Conservation (phyloP, 352 stramenopile species). For the Globisporangium cylindrosporum region DNA sequence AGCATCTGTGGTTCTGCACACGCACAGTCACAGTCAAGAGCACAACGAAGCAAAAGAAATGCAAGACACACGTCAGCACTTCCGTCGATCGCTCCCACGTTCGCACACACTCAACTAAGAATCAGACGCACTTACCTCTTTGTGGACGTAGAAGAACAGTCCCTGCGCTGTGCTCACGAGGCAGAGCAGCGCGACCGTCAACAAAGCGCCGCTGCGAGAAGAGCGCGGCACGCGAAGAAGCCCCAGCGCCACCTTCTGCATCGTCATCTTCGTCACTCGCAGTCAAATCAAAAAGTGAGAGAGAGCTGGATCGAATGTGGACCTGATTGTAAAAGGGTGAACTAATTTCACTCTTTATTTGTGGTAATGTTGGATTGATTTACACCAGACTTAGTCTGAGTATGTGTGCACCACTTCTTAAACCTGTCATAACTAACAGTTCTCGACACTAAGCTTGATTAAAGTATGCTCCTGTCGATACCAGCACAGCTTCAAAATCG, state of each 20-base stretch:
- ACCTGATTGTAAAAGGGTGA: background rate
- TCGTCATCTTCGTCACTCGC: background rate
- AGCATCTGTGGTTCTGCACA: slow-evolving; percentile 66
- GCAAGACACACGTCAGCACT: background rate
- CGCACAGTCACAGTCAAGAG: background rate
- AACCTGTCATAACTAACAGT: background rate
- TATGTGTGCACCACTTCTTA: background rate
- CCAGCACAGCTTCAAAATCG: background rate
- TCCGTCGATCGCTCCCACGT: background rate
- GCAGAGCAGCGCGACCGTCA: slow-evolving; percentile 28
- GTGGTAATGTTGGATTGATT: background rate
- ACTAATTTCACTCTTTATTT: background rate
- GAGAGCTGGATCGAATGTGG: background rate
- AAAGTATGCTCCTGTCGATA: background rate
- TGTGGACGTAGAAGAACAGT: slow-evolving; percentile 63
- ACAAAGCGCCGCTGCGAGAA: background rate
- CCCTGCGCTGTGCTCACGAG: slow-evolving; percentile 21
- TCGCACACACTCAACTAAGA: background rate
- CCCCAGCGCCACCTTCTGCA: background rate
- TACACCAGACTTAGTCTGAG: background rate
- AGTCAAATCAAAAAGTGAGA: slow-evolving; percentile 4
- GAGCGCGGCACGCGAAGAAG: background rate
- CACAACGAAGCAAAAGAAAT: background rate
- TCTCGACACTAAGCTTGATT: background rate
- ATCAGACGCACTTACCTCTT: slow-evolving; percentile 50